Evolutionary conservation across 108 stramenopile genomes (phyloP).

Genomic region (Cylindrotheca closterium): DNA sequence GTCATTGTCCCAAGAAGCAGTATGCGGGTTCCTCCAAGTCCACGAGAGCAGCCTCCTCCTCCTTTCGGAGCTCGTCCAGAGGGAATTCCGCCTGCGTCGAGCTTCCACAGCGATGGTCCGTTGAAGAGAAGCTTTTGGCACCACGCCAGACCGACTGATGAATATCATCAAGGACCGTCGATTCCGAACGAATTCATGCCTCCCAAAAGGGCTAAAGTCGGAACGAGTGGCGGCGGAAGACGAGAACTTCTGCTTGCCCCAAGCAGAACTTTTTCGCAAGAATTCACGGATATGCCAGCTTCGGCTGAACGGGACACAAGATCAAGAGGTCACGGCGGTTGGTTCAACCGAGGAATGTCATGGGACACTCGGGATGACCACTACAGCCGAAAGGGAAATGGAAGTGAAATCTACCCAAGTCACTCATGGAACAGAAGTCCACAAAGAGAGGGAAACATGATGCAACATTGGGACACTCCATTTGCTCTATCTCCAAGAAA

Average conservation of each 20-base stretch:
- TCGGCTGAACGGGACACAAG: background rate
- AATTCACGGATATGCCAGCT: background rate
- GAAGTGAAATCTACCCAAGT: slow-evolving; percentile 8
- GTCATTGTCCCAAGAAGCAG: slow-evolving; percentile 3
- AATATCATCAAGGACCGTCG: slow-evolving; percentile 1
- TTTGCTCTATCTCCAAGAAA: slow-evolving; percentile 28
- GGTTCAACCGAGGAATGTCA: slow-evolving; percentile 30
- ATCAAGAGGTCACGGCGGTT: slow-evolving; percentile 7
- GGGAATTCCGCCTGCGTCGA: background rate
- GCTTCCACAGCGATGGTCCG: slow-evolving; percentile 2
- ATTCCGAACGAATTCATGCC: slow-evolving; percentile 42
- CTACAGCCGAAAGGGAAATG: slow-evolving; percentile 22
- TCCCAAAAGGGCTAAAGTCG: slow-evolving; percentile 37
- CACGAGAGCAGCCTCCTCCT: slow-evolving; percentile 10
- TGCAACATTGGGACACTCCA: slow-evolving; percentile 32
- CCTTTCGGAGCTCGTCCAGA: slow-evolving; percentile 10
- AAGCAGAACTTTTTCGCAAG: slow-evolving; percentile 3
- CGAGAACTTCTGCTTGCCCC: slow-evolving; percentile 26
- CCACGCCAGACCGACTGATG: slow-evolving; percentile 32
- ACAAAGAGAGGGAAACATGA: slow-evolving; percentile 8
- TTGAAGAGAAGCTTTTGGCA: slow-evolving; percentile 55
- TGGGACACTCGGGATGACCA: slow-evolving; percentile 33
- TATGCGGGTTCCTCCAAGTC: slow-evolving; percentile 35
- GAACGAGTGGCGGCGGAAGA: slow-evolving; percentile 3
- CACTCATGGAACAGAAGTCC: slow-evolving; percentile 34